Base-by-base conservation (phyloP, 495 filamentous ascomycete species). In the Talaromyces trachyspermus region DNA sequence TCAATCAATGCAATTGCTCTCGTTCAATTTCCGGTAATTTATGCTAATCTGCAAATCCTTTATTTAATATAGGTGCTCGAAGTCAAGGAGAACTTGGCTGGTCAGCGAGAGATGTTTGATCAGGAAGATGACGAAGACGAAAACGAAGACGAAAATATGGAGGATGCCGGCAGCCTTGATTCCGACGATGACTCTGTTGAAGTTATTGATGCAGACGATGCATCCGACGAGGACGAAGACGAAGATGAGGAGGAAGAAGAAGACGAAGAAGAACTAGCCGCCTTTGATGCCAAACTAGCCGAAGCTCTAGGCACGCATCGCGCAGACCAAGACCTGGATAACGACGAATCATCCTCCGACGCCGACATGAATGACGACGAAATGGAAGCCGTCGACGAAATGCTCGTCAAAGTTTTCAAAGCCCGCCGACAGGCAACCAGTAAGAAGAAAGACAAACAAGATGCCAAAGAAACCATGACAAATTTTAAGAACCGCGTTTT, bases 401-500 rank as follows among this genome's bases (percentile, higher is more conserved):
- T 86, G 51, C 77, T 98, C 14, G 76, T 80, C 44, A 83, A 85
- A 48, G 84, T 96, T 40, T 95, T 97, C 74, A 74, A 78, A 47
- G 83, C 91, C 48, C 78, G 82, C 36, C 81, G 76, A 49, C 65
- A 78, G 49, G 63, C 57, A 9, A 70, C 65, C 1, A 74, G 70
- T 57, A 84, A 86, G 61, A 87, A 88, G 63, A 79, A 86, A 58
- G 85, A 92, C 58, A 83, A 83, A 49, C 88, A 85, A 59, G 84
- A 87, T 49, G 88, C 92, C 37, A 88, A 86, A 56, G 85, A 91
- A 46, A 86, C 76, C n/a, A 86, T 97, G 55, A 67, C 92, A 53
- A 88, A 91, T 65, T 95, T 97, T 78, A 98, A 98, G 72, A 85
- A 84, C 67, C 84, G 89, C 27, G 82, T 96, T 7, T 69, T 98